These are phyloP conservation scores for Phialophora verrucosa DNA, from an alignment of 2,329 filamentous ascomycete genomes.

Conservation along the genomic window DNA sequence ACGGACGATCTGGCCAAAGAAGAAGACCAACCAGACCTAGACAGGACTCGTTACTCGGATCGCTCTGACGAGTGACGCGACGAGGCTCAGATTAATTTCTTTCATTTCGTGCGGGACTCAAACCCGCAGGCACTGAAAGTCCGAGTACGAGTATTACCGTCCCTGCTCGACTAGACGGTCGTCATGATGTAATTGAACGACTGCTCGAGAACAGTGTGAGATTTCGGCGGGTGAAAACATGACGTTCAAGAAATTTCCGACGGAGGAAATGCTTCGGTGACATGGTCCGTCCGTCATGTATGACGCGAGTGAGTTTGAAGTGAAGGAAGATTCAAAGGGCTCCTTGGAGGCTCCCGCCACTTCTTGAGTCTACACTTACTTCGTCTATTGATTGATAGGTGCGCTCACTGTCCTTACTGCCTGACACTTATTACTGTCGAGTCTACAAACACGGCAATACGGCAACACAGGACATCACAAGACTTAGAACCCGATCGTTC, in stretches of 20 bases:
- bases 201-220: not conserved
- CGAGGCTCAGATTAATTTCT: not conserved
- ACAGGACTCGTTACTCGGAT: too few relatives aligned
- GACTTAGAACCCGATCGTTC: not conserved
- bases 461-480: not conserved
- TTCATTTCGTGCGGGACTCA: not conserved
- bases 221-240: not conserved
- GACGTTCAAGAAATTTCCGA: not conserved
- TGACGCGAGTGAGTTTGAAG: not conserved
- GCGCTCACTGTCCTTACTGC: too few relatives aligned
- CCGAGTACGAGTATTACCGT: not conserved
- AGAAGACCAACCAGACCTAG: too few relatives aligned
- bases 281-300: not conserved
- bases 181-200: not conserved
- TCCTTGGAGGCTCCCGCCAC: not conserved
- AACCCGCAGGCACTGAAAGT: not conserved
- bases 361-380: not conserved
- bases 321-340: not conserved
- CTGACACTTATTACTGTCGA: not conserved
- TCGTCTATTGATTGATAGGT: not conserved
- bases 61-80: too few relatives aligned
- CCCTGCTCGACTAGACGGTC: too few relatives aligned
- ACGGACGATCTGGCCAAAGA: too few relatives aligned
- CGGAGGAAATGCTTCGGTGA: not conserved
- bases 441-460: not conserved